Percentiles rank a stretch among this genome's conserved stretches.
Conservation (phyloP, 1,139 yeast genomes). For the Tardiomyces blankii region DNA sequence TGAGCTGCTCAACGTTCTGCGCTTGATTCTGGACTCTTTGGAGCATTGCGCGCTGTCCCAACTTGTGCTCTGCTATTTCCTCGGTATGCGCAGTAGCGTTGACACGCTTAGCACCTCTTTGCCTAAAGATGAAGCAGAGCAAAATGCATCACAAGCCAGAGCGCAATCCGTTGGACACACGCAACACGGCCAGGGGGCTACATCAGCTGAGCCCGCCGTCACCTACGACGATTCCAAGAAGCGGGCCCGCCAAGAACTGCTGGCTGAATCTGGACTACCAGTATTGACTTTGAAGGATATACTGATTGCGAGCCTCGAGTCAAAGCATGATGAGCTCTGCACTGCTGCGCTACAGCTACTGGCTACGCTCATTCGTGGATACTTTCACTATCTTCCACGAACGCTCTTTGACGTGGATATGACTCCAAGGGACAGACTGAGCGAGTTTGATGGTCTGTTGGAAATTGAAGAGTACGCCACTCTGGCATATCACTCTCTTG, state of each 20-base stretch:
- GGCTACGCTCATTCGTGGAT: conserved; percentile 15
- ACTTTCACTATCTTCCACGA: conserved; percentile 16
- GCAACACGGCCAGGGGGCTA: too few species aligned
- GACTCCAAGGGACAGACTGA: background rate
- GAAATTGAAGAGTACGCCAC: background rate
- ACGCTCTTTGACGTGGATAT: conserved; percentile 6
- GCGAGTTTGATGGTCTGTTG: background rate
- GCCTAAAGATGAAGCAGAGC: too few species aligned
- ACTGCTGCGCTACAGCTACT: conserved; percentile 15
- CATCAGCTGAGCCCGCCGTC: too few species aligned
- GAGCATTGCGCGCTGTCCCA: conserved; percentile 19
- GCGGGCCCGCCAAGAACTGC: conserved; percentile 3
- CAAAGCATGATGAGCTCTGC: conserved; percentile 8
- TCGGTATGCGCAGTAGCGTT: background rate
- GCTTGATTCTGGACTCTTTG: conserved; percentile 15
- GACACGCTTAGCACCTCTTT: too few species aligned
- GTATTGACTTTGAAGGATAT: conserved; percentile 14
- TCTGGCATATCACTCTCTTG: background rate
- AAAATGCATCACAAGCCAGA: too few species aligned
- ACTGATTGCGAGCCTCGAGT: conserved; percentile 12
- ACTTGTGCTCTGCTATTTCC: conserved; percentile 15
- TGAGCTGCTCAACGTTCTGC: conserved; percentile 9
- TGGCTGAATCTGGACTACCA: conserved; percentile 8
- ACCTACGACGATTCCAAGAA: conserved; percentile 5
- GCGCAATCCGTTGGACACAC: too few species aligned